These are phyloP conservation scores for Aspergillus glaucus DNA, from an alignment of 2,329 filamentous ascomycete genomes.

Conservation along the genomic window DNA sequence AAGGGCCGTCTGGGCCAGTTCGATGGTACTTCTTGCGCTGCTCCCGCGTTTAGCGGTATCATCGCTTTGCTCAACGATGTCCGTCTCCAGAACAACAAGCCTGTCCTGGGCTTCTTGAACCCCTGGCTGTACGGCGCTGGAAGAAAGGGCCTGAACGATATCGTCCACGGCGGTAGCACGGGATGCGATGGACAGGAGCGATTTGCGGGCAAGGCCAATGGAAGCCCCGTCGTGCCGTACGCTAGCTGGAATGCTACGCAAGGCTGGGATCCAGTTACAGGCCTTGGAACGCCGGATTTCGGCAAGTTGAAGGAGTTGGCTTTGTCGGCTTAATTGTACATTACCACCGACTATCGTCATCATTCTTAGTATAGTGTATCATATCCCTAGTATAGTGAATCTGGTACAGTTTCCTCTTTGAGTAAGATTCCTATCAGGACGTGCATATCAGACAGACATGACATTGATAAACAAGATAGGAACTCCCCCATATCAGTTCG, in stretches of 20 bases:
- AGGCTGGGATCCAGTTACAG: conserved; percentile 49
- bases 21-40: conserved; percentile 44
- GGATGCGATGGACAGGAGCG: conserved; percentile 42
- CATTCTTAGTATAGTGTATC: no score
- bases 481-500: no score
- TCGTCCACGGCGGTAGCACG: conserved; percentile 40
- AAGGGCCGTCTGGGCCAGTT: conserved; percentile 21
- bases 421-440: no score
- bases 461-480: no score
- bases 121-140: conserved; percentile 51
- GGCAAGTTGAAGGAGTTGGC: conserved; percentile 14
- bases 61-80: conserved; percentile 59
- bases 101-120: conserved; percentile 53
- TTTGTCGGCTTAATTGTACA: neutral
- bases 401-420: no score
- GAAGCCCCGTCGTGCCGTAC: conserved; percentile 36
- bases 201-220: conserved; percentile 35
- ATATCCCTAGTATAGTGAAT: no score
- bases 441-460: no score
- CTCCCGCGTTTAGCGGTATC: conserved; percentile 54
- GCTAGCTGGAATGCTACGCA: conserved; percentile 47
- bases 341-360: neutral
- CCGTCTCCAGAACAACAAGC: conserved; percentile 45
- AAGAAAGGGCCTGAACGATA: conserved; percentile 41
- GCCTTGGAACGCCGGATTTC: conserved; percentile 34